Percentiles rank a stretch among this genome's conserved stretches.
Conservation (phyloP, 495 filamentous ascomycete genomes). For the Lepraria neglecta region DNA sequence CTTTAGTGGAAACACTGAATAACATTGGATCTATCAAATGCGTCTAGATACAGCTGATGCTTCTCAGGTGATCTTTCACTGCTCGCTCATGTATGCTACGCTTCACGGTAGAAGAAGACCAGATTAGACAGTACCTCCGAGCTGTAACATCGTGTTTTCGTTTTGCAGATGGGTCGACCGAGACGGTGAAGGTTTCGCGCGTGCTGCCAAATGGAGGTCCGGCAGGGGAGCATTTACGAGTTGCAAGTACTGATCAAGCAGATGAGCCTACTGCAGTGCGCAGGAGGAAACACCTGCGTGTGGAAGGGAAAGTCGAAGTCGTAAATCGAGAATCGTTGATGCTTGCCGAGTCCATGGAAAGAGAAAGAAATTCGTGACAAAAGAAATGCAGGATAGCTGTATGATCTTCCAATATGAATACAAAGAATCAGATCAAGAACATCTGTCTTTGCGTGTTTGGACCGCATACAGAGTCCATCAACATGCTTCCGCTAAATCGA, state of each 20-base stretch:
- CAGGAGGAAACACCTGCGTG: slow-evolving; percentile 5
- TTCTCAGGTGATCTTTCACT: slow-evolving; percentile 6
- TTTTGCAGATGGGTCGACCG: neutral
- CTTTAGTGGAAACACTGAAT: neutral
- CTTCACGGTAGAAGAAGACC: neutral
- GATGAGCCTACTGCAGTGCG: neutral
- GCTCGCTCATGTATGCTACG: slow-evolving; percentile 11
- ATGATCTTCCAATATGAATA: slow-evolving; percentile 11
- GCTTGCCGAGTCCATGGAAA: neutral
- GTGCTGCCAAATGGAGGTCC: slow-evolving; percentile 6
- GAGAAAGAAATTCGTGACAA: slow-evolving; percentile 8
- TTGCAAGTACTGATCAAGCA: neutral
- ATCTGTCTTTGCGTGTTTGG: slow-evolving; percentile 3
- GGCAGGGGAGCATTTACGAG: slow-evolving; percentile 5
- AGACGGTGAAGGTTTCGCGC: neutral
- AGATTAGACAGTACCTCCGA: slow-evolving; percentile 9
- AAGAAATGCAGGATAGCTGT: slow-evolving; percentile 5
- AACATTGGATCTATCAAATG: slow-evolving; percentile 18
- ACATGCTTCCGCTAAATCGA: slow-evolving; percentile 13
- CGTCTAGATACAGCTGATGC: slow-evolving; percentile 16
- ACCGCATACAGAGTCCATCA: slow-evolving; percentile 8
- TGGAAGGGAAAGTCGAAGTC: slow-evolving; percentile 11
- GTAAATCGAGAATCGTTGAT: slow-evolving; percentile 4
- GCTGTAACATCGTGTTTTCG: neutral
- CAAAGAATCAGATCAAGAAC: slow-evolving; percentile 9